Percentiles rank a stretch among this genome's conserved stretches.
phyloP scores from a whole-genome alignment of 1,139 yeast species.

The Hansenula sp. region DNA sequence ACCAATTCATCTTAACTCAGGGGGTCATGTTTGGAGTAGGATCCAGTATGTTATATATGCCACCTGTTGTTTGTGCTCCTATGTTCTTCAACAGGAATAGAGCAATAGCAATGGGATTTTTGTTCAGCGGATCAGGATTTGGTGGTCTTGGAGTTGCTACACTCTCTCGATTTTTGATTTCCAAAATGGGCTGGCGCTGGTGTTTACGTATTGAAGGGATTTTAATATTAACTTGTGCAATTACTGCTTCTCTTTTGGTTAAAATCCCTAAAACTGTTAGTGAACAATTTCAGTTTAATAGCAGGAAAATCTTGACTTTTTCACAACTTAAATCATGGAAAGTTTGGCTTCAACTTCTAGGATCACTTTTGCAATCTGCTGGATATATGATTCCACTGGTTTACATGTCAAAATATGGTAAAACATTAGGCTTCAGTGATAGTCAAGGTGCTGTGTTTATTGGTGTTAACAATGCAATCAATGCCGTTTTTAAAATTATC shows the following conservation, averaged over 20 bases:
- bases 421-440: conserved; percentile 31
- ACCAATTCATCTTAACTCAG: conserved; percentile 34
- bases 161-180: conserved; percentile 27
- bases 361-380: conserved; percentile 35
- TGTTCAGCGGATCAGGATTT: conserved; percentile 39
- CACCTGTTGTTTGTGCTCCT: conserved; percentile 40
- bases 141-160: conserved; percentile 39
- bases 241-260: conserved; percentile 23
- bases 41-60: conserved; percentile 32
- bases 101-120: conserved; percentile 38
- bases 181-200: conserved; percentile 36
- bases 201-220: conserved; percentile 34
- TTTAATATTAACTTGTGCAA: conserved; percentile 21
- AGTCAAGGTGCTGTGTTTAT: conserved; percentile 38
- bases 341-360: conserved; percentile 28
- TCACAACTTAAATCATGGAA: conserved; percentile 20
- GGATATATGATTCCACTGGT: conserved; percentile 38
- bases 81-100: conserved; percentile 33
- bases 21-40: conserved; percentile 38
- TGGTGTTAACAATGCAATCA: conserved; percentile 37
- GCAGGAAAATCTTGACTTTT: conserved; percentile 13
- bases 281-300: conserved; percentile 1
- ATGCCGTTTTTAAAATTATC: conserved; percentile 35
- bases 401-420: conserved; percentile 38
- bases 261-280: conserved; percentile 2